Evolutionary conservation across 2,329 filamentous ascomycete genomes (phyloP).

Genomic region (Coniochaeta hoffmannii): DNA sequence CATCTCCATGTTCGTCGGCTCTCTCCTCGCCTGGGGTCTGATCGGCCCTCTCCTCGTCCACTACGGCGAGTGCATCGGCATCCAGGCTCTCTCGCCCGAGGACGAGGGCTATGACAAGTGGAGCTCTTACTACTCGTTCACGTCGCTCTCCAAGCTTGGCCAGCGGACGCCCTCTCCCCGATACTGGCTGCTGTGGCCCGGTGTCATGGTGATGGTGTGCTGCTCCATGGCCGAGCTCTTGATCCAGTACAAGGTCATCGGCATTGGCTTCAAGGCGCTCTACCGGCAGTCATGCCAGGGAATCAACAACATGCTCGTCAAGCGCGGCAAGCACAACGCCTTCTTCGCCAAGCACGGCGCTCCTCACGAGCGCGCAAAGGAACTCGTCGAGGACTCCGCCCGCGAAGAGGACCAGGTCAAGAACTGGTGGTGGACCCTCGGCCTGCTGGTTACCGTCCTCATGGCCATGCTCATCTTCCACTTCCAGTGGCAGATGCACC

Average conservation of each 20-base stretch:
- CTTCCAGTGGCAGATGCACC: constrained; percentile 47
- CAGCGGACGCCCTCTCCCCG: constrained; percentile 26
- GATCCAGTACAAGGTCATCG: constrained; percentile 31
- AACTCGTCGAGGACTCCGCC: constrained; percentile 41
- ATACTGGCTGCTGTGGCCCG: constrained; percentile 35
- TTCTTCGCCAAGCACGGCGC: constrained; percentile 34
- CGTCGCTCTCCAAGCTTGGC: constrained; percentile 24
- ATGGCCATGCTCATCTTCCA: constrained; percentile 42
- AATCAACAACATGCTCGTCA: constrained; percentile 29
- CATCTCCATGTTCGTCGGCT: constrained; percentile 48
- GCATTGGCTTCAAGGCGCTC: constrained; percentile 33
- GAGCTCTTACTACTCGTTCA: constrained; percentile 29
- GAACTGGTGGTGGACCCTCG: constrained; percentile 43
- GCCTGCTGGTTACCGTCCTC: constrained; percentile 40
- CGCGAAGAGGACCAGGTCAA: constrained; percentile 37
- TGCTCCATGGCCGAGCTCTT: constrained; percentile 30
- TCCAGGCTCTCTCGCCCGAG: constrained; percentile 19
- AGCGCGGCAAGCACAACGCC: constrained; percentile 31
- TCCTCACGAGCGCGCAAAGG: constrained; percentile 17
- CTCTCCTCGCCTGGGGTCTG: constrained; percentile 46
- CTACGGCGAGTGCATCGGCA: constrained; percentile 39
- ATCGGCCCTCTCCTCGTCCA: constrained; percentile 50
- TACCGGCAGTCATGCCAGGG: constrained; percentile 35
- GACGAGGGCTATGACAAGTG: constrained; percentile 29
- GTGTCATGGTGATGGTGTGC: constrained; percentile 33